Conservation (phyloP, 768 basidiomycete species). For the Tulasnella sp. region DNA sequence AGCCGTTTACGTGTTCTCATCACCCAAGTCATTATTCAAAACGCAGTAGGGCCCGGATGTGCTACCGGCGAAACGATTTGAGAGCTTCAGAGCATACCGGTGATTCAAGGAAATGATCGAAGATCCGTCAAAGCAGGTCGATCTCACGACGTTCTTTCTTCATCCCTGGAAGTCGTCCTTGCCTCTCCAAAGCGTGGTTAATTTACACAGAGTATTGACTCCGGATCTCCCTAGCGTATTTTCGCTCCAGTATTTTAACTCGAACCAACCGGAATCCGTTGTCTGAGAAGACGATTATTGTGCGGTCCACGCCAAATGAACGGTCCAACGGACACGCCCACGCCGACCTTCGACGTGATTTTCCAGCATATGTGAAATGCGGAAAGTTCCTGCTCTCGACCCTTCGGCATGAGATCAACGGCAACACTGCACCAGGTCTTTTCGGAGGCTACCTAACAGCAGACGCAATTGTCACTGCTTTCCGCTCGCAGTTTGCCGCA, state of each 20-base stretch:
- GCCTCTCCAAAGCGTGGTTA: background rate
- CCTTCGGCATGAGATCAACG: constrained; percentile 20
- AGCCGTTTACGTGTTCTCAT: too few relatives aligned
- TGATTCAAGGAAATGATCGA: constrained; percentile 31
- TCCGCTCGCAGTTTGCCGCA: constrained; percentile 21
- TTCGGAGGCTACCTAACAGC: constrained; percentile 10
- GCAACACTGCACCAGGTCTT: constrained; percentile 16
- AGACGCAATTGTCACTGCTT: background rate
- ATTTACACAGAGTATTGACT: background rate
- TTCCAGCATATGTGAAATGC: constrained; percentile 21
- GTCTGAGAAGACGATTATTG: too few relatives aligned
- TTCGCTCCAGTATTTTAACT: constrained; percentile 27
- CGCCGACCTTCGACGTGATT: constrained; percentile 28
- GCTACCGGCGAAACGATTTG: too few relatives aligned
- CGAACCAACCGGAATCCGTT: constrained; percentile 28
- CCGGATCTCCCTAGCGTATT: constrained; percentile 5
- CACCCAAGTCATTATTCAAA: too few relatives aligned
- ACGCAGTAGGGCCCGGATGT: too few relatives aligned
- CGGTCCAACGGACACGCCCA: constrained; percentile 26
- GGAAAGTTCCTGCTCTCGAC: constrained; percentile 17
- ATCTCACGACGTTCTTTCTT: constrained; percentile 33
- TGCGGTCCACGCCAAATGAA: too few relatives aligned
- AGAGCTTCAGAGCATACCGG: too few relatives aligned
- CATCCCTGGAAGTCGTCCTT: constrained; percentile 30
- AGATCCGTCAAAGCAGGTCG: constrained; percentile 29